Conservation (phyloP, 2,329 filamentous ascomycete genomes). For the Neofusicoccum kwambonambiense region DNA sequence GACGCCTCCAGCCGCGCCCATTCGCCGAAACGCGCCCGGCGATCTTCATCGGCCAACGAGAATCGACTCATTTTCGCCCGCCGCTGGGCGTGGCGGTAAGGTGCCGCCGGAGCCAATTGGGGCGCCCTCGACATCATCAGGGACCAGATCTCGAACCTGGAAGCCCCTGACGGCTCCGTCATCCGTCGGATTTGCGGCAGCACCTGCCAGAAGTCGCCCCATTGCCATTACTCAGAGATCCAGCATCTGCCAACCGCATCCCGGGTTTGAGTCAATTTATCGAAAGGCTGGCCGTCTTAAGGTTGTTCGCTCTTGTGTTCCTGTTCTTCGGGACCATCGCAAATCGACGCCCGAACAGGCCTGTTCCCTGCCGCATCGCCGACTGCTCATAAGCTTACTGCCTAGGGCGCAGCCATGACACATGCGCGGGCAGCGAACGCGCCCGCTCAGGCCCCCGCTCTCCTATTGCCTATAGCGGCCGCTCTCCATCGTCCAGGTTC, state of each 20-base stretch:
- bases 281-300: neutral
- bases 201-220: slow-evolving; percentile 1
- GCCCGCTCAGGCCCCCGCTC: neutral
- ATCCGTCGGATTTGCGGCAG: neutral
- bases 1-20: neutral
- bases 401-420: slow-evolving; percentile 3
- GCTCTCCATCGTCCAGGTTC: neutral
- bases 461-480: slow-evolving; percentile 8
- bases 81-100: neutral
- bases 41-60: slow-evolving; percentile 6
- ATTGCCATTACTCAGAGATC: neutral
- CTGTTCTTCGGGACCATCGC: slow-evolving; percentile 3
- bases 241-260: neutral
- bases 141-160: slow-evolving; percentile 11
- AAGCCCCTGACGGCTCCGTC: slow-evolving; percentile 10
- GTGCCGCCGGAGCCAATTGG: slow-evolving; percentile 8
- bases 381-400: slow-evolving; percentile 14
- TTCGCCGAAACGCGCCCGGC: slow-evolving; percentile 8
- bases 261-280: neutral
- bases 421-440: slow-evolving; percentile 5
- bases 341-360: neutral
- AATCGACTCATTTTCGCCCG: slow-evolving; percentile 1
- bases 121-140: neutral
- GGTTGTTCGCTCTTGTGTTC: neutral
- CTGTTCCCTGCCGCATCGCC: slow-evolving; percentile 4